Base-by-base conservation (phyloP, 768 basidiomycete species). In the Epithele typhae region DNA sequence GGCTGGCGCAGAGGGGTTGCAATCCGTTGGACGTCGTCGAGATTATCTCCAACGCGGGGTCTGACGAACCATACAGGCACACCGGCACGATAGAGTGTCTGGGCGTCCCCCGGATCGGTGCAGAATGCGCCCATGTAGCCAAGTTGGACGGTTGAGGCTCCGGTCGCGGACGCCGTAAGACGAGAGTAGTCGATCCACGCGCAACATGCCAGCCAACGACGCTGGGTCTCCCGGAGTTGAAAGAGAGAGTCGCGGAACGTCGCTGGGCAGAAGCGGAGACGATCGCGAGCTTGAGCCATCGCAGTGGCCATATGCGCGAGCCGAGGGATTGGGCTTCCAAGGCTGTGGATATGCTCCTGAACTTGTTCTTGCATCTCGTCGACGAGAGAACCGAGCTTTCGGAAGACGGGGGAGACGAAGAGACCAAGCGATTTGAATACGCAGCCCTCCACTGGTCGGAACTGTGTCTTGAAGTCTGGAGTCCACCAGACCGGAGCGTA, bases 121-220 rank as follows among this genome's bases (percentile, higher is more conserved):
- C n/a, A 32, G 41, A 41, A 41, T n/a, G 40, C 40, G 2, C 40
- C 40, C 40, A 41, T 41, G 4, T 25, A 7, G 27, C 40, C 40
- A 7, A 3, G 6, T 5, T 41, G 25, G 6, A 41, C 40, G 4
- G 8, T 5, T 5, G 15, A 8, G 14, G 27, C 27, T 7, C 8
- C 8, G 7, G 27, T 7, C 8, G 27, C 8, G 17, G 38, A 14
- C 9, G 10, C 15, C 12, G 21, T 23, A 24, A 24, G 21, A 24
- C 12, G 5, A 17, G 4, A 2, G 40, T 24, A 41, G 40, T 41
- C 40, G n/a, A 41, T 24, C 11, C 8, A 41, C 25, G 40, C 40
- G 4, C 40, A n/a, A 9, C 18, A 17, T 25, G 30, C 30, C 8
- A 41, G 40, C 25, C 21, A 27, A 18, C 19, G 30, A 3, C 40